Conservation (phyloP, 116 monocot species). For the Posidonia oceanica region DNA sequence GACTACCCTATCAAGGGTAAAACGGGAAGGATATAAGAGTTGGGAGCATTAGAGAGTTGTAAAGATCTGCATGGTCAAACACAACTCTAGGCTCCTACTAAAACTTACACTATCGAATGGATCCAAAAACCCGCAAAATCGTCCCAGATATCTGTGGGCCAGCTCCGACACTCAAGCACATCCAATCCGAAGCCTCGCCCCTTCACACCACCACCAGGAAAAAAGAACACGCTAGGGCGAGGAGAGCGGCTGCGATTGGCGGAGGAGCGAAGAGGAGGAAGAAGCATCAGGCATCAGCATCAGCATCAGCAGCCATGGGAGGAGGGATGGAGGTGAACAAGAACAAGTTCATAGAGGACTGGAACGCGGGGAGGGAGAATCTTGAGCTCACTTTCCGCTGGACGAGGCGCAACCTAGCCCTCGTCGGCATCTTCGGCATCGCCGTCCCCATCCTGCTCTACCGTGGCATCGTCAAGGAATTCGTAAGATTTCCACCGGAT, state of each 20-base stretch:
- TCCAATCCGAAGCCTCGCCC: too few species aligned
- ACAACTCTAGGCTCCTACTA: too few species aligned
- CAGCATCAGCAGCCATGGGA: constrained; percentile 31
- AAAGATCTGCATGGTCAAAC: too few species aligned
- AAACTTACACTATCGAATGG: too few species aligned
- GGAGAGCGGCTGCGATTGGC: neutral
- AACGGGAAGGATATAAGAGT: too few species aligned
- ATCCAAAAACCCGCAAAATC: too few species aligned
- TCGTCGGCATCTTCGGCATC: constrained; percentile 90
- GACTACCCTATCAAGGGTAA: too few species aligned
- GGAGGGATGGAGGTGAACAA: constrained; percentile 97
- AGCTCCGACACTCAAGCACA: too few species aligned
- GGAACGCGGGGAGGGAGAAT: constrained; percentile 78
- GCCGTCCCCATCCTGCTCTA: constrained; percentile 85
- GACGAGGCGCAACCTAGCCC: constrained; percentile 85
- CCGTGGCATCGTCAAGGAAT: constrained; percentile 92
- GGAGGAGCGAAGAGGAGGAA: neutral
- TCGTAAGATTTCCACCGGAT: constrained; percentile 26
- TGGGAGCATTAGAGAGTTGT: too few species aligned
- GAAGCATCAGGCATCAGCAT: neutral
- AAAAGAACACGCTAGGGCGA: neutral
- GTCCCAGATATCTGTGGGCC: too few species aligned
- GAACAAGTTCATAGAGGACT: constrained; percentile 89
- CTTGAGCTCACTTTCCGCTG: constrained; percentile 91
- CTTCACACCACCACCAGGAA: neutral